Base-by-base conservation (phyloP, 2,329 filamentous ascomycete species). In the Colletotrichum eleusines region DNA sequence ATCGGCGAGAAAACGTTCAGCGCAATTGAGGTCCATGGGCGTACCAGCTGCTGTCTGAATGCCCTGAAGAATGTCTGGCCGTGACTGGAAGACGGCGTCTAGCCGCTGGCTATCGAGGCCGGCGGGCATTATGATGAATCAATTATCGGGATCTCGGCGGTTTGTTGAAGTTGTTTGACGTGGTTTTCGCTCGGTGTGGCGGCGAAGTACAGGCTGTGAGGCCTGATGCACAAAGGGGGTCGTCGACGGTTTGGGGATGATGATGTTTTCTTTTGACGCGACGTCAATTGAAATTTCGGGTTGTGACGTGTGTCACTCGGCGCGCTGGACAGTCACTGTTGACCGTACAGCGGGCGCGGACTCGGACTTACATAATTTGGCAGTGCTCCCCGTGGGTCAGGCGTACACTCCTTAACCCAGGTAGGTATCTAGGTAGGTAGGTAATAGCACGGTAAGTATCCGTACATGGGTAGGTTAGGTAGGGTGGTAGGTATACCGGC, bases 1-100 rank as follows among this genome's bases (percentile, higher is more conserved):
- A 31, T 59, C 9, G 18, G 2, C 28, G 9, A 16, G 4, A 20
- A 48, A 48, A 7, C 18, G 23, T 12, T 4, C 1, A 2, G 35
- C 8, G n/a, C 48, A 50, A 57, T 38, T 61, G 60, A 9, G 18
- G 9, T 46, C 3, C 46, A 54, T 3, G 9, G 26, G 73, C 81
- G 72, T 81, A 89, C 87, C 86, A 33, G 88, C 87, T 70, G 85
- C 85, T 73, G 81, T 79, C 70, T 84, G 80, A 75, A 91, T 89
- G 67, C 82, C 83, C 16, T 84, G 77, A 23, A 90, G 75, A 69
- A 90, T 86, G 73, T 90, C 88, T 8, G 87, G 87, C 59, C 88
- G 83, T 48, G 86, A 82, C 67, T 85, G 79, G 76, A 91, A 90
- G 73, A 89, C 84, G 66, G 82, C 79, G 71, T 80, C 80, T 65